Base-by-base conservation (phyloP, 1,139 yeast species). In the Yamadazyma taylorii region DNA sequence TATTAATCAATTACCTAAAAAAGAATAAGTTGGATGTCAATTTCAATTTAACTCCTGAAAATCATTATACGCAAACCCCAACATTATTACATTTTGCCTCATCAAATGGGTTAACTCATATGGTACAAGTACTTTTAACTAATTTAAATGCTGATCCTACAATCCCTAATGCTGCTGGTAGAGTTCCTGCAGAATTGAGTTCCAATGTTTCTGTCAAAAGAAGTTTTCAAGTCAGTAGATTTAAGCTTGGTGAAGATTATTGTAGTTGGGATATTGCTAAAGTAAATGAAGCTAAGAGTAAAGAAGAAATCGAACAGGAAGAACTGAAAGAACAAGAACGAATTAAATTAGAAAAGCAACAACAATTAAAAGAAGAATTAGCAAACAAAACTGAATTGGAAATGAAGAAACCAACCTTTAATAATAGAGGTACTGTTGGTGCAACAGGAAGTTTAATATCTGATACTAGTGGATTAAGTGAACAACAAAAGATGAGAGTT, bases 81-180 rank as follows among this genome's bases (percentile, higher is more conserved):
- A 85, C 95, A 0, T 60, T 86, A 39, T 67, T 94, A 24, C 96
- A 89, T 55, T 88, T 69, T 56, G 94, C 96, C 0, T 66, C 97
- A 0, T 69, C 81, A 4, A 69, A 80, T 37, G 87, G 87, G 1
- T 63, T 82, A 11, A 69, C 72, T 31, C 87, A 82, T 47, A 81
- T 89, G 73, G 79, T 87, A 4, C 75, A 78, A 28, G 70, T 80
- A 0, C 63, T 94, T 33, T 58, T 92, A 24, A 69, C 75, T 9
- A 81, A 77, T 37, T 60, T 86, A 42, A 80, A 82, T 41, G 87
- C 89, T 1, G 83, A 87, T 46, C 95, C 96, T 0, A 66, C 81
- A 0, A 44, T 75, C 2, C 42, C 44, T 24, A 87, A 81, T 51
- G 62, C 55, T 3, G 58, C 60, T 16, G 86, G 84, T 0, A 80